phyloP scores from a whole-genome alignment of 2,329 filamentous ascomycete species.

The Amesomyces nigricolor region DNA sequence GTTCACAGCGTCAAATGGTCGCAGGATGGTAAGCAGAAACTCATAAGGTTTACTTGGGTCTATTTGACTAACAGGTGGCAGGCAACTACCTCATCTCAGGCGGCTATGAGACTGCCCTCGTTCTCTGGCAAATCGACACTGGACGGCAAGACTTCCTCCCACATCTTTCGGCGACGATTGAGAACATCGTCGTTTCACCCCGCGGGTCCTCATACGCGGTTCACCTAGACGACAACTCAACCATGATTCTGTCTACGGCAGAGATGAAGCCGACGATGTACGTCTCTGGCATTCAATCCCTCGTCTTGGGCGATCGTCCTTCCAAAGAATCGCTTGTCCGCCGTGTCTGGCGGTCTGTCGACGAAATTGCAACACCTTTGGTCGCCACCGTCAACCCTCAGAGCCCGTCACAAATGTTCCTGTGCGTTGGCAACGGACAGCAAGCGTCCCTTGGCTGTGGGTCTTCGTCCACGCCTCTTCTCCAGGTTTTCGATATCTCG shows the following conservation, averaged over 20 bases:
- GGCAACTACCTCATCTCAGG: slow-evolving; percentile 93
- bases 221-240: slow-evolving; percentile 85
- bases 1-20: slow-evolving; percentile 90
- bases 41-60: no score
- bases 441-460: slow-evolving; percentile 48
- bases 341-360: slow-evolving; percentile 43
- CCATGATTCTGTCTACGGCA: slow-evolving; percentile 83
- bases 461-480: slow-evolving; percentile 48
- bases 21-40: slow-evolving; percentile 61
- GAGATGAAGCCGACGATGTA: slow-evolving; percentile 82
- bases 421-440: slow-evolving; percentile 61
- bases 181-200: slow-evolving; percentile 77
- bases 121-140: slow-evolving; percentile 91
- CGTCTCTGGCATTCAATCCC: slow-evolving; percentile 73
- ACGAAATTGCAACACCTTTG: slow-evolving; percentile 44
- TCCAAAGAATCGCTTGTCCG: slow-evolving; percentile 49
- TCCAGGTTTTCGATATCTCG: slow-evolving; percentile 85
- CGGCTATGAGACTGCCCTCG: slow-evolving; percentile 80
- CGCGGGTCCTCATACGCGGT: slow-evolving; percentile 75
- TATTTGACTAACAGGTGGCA: slow-evolving; percentile 37
- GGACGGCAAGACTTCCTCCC: slow-evolving; percentile 76
- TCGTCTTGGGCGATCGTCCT: slow-evolving; percentile 44
- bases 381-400: slow-evolving; percentile 59
- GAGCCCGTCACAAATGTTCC: slow-evolving; percentile 57
- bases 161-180: slow-evolving; percentile 81